Evolutionary conservation across 2,329 filamentous ascomycete genomes (phyloP).

Genomic region (Fusarium longipes): DNA sequence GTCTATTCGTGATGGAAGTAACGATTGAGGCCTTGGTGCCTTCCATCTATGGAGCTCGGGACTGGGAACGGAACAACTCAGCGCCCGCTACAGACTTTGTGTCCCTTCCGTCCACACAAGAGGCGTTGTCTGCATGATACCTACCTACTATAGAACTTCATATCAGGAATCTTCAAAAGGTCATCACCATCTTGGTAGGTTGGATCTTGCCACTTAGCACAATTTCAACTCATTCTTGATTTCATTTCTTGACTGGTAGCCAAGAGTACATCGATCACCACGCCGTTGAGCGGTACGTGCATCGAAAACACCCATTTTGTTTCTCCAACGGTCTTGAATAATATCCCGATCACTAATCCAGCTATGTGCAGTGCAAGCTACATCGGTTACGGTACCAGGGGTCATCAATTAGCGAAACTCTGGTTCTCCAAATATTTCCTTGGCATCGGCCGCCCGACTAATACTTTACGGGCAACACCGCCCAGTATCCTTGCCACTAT

Average conservation of each 20-base stretch:
- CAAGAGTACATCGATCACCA: slow-evolving; percentile 18
- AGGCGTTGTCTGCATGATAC: background rate
- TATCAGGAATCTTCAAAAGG: background rate
- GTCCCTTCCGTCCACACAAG: background rate
- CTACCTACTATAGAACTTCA: background rate
- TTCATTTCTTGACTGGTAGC: background rate
- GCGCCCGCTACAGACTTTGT: background rate
- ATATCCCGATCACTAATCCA: slow-evolving; percentile 43
- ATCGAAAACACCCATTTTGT: slow-evolving; percentile 17
- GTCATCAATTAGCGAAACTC: slow-evolving; percentile 36
- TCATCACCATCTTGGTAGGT: no score
- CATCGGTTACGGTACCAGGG: slow-evolving; percentile 32
- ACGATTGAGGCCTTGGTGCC: background rate
- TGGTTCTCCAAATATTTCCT: slow-evolving; percentile 29
- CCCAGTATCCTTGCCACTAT: slow-evolving; percentile 17
- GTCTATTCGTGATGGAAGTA: slow-evolving; percentile 1
- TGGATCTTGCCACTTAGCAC: background rate
- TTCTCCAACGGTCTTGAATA: slow-evolving; percentile 28
- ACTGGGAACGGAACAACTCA: background rate
- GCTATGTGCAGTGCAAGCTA: slow-evolving; percentile 28
- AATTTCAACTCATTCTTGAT: slow-evolving; percentile 1
- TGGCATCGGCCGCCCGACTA: slow-evolving; percentile 36
- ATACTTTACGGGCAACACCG: slow-evolving; percentile 2
- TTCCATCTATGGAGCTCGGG: background rate
- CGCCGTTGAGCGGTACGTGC: slow-evolving; percentile 36